Percentiles rank a stretch among this genome's conserved stretches.
phyloP scores from a whole-genome alignment of 2,329 filamentous ascomycete genomes.

The Fusarium begoniae region DNA sequence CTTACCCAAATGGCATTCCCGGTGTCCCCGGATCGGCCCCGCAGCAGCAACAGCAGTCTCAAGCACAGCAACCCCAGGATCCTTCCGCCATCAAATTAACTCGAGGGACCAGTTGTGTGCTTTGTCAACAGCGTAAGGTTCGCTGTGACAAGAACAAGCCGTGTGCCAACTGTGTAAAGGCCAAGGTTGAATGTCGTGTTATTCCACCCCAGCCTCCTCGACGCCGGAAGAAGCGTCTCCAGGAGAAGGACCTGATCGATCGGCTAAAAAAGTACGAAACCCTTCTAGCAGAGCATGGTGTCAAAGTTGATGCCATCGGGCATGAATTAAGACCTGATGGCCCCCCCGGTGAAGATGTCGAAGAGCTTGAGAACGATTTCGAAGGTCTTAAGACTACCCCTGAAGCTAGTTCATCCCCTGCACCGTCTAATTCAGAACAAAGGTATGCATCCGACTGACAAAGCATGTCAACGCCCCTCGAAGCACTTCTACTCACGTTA shows the following conservation, averaged over 20 bases:
- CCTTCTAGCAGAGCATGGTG: constrained; percentile 70
- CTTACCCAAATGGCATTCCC: constrained; percentile 35
- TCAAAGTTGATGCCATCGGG: constrained; percentile 74
- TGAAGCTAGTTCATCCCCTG: constrained; percentile 52
- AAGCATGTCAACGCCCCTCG: not conserved
- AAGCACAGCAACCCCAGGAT: constrained; percentile 46
- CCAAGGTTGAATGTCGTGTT: constrained; percentile 68
- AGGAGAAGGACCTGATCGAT: constrained; percentile 75
- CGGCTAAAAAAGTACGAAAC: constrained; percentile 75
- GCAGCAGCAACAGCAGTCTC: constrained; percentile 36
- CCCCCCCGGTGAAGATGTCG: constrained; percentile 58
- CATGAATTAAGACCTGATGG: constrained; percentile 51
- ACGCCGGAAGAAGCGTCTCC: constrained; percentile 69
- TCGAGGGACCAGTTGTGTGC: constrained; percentile 71
- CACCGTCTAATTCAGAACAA: constrained; percentile 41
- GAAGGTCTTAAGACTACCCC: constrained; percentile 64
- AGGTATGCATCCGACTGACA: constrained; percentile 35
- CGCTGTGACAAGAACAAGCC: constrained; percentile 78
- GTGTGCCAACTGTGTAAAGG: constrained; percentile 74
- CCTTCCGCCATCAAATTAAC: constrained; percentile 63
- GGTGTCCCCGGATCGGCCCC: constrained; percentile 33
- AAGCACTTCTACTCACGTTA: constrained; percentile 12
- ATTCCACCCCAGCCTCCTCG: constrained; percentile 65
- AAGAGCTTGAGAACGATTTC: constrained; percentile 66
- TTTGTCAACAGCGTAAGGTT: constrained; percentile 80